Evolutionary conservation across 345 rosid genomes (phyloP).

Genomic region (Gossypium mustelinum): DNA sequence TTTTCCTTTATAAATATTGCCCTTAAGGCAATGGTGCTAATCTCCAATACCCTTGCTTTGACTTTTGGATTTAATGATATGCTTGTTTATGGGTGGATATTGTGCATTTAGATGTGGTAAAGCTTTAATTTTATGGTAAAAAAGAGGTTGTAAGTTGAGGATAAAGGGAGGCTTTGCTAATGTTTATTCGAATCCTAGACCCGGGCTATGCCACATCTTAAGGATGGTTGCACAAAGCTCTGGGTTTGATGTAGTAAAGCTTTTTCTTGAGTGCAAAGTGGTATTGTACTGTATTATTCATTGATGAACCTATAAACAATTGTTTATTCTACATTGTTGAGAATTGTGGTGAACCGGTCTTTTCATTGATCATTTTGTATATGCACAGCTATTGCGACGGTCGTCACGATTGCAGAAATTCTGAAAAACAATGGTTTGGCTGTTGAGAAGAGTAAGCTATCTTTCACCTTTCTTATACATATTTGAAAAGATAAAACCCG

Average conservation of each 20-base stretch:
- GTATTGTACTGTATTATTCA: neutral
- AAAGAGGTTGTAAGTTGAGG: neutral
- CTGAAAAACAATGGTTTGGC: constrained; percentile 87
- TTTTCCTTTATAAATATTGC: neutral
- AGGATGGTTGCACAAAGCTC: neutral
- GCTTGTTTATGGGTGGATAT: neutral
- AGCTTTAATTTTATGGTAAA: neutral
- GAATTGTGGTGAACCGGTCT: neutral
- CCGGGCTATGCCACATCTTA: neutral
- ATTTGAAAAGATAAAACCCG: neutral
- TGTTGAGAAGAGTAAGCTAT: constrained; percentile 71
- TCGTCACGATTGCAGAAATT: constrained; percentile 77
- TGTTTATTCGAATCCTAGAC: neutral
- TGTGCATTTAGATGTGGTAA: neutral
- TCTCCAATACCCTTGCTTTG: neutral
- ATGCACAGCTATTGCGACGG: constrained; percentile 75
- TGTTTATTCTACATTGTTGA: neutral
- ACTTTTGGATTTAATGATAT: neutral
- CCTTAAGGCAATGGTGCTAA: neutral
- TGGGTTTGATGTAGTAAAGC: neutral
- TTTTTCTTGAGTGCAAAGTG: neutral
- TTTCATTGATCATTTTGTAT: neutral
- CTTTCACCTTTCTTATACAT: neutral
- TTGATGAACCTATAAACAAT: neutral
- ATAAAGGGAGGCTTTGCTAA: neutral